These are phyloP conservation scores for Exophiala bonariae DNA, from an alignment of 2,329 filamentous ascomycete genomes.

Conservation along the genomic window DNA sequence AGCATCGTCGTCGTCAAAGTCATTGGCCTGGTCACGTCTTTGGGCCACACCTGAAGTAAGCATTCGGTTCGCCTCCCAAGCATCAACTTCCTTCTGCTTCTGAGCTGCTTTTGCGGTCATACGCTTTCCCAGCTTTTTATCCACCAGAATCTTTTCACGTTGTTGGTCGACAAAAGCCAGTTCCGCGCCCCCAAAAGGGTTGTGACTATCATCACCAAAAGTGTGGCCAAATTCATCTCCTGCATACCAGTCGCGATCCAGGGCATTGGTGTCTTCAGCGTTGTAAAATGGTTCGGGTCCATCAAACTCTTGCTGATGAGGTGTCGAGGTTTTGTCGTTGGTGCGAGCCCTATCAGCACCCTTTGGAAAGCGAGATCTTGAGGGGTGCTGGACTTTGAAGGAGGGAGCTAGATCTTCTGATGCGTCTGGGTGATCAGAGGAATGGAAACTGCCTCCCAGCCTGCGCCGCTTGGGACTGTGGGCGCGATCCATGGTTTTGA, in stretches of 20 bases:
- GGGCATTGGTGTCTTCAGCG: slow-evolving; percentile 69
- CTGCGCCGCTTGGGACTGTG: slow-evolving; percentile 65
- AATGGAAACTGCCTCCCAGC: slow-evolving; percentile 64
- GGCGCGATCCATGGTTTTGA: slow-evolving; percentile 37
- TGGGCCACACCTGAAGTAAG: slow-evolving; percentile 94
- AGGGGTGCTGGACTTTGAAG: slow-evolving; percentile 41
- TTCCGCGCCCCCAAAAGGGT: slow-evolving; percentile 79
- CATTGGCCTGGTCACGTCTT: slow-evolving; percentile 73
- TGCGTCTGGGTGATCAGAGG: slow-evolving; percentile 43
- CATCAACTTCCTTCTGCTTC: slow-evolving; percentile 91
- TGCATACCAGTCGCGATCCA: slow-evolving; percentile 92
- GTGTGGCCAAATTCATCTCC: slow-evolving; percentile 83
- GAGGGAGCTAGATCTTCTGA: slow-evolving; percentile 35
- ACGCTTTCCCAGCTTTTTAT: slow-evolving; percentile 74
- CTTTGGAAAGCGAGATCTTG: slow-evolving; percentile 38
- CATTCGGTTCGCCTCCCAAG: slow-evolving; percentile 99
- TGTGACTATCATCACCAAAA: slow-evolving; percentile 89
- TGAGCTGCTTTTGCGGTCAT: slow-evolving; percentile 75
- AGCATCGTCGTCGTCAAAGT: slow-evolving; percentile 89
- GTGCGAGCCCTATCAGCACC: slow-evolving; percentile 26
- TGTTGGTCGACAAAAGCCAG: slow-evolving; percentile 74
- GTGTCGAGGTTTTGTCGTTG: slow-evolving; percentile 30
- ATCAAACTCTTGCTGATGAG: slow-evolving; percentile 59
- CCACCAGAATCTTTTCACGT: slow-evolving; percentile 69
- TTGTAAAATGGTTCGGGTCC: slow-evolving; percentile 61